Conservation (phyloP, 2,329 filamentous ascomycete species). For the Geosmithia putterillii region DNA sequence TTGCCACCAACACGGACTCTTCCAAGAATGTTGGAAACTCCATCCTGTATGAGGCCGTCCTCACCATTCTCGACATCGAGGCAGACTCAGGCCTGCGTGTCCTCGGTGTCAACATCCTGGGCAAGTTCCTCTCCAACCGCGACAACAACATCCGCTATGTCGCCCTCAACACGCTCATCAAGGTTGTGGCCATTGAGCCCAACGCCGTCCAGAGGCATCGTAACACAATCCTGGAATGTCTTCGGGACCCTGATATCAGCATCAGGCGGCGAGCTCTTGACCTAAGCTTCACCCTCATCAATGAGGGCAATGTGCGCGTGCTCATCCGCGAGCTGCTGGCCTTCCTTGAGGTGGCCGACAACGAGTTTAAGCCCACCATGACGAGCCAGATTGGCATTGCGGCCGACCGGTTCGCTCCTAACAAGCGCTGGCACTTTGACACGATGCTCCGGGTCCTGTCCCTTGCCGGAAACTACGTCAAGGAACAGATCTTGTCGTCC, state of each 20-base stretch:
- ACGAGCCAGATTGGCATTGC: slow-evolving; percentile 96
- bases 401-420: slow-evolving; percentile 88
- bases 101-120: slow-evolving; percentile 92
- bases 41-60: slow-evolving; percentile 92
- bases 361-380: slow-evolving; percentile 98
- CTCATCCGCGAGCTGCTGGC: slow-evolving; percentile 86
- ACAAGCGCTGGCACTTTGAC: slow-evolving; percentile 97
- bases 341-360: slow-evolving; percentile 93
- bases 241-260: slow-evolving; percentile 95
- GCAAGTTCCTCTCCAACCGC: slow-evolving; percentile 95
- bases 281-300: slow-evolving; percentile 95
- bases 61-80: slow-evolving; percentile 95
- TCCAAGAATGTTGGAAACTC: slow-evolving; percentile 98
- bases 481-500: slow-evolving; percentile 93
- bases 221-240: slow-evolving; percentile 93
- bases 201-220: slow-evolving; percentile 95
- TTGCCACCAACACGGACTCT: slow-evolving; percentile 94
- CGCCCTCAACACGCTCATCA: slow-evolving; percentile 91
- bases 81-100: slow-evolving; percentile 91
- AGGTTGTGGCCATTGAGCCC: slow-evolving; percentile 94
- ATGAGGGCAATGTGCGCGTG: slow-evolving; percentile 89
- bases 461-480: slow-evolving; percentile 90
- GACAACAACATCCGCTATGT: slow-evolving; percentile 99
- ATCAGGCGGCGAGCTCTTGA: slow-evolving; percentile 92
- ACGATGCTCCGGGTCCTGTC: slow-evolving; percentile 93